Percentiles rank a stretch among this genome's conserved stretches.
phyloP scores from a whole-genome alignment of 495 filamentous ascomycete species.

The Saxispiralis lemnorum region DNA sequence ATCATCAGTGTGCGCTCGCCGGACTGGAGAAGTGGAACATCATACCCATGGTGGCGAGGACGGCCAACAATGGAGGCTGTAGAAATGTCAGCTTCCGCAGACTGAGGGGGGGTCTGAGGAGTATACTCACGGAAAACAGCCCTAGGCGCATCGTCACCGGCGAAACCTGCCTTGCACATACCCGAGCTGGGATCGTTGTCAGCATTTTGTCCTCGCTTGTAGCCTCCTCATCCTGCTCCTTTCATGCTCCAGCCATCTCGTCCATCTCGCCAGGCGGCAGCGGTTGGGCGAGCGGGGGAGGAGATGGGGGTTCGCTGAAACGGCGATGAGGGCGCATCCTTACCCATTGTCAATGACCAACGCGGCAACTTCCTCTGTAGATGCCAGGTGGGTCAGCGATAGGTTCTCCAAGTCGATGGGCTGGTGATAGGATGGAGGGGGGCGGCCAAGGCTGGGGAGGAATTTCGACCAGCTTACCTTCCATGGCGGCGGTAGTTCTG shows the following conservation, averaged over 20 bases:
- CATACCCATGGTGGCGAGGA: conserved; percentile 98
- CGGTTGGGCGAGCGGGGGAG: neutral
- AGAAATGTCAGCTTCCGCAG: conserved; percentile 15
- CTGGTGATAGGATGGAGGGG: conserved; percentile 15
- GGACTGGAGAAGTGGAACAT: conserved; percentile 22
- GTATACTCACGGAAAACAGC: conserved; percentile 98
- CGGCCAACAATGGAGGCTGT: conserved; percentile 96
- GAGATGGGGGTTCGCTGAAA: neutral
- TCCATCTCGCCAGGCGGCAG: neutral
- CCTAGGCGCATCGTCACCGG: conserved; percentile 98
- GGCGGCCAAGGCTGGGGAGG: conserved; percentile 12
- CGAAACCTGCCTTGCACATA: conserved; percentile 99
- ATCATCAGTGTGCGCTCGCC: conserved; percentile 22
- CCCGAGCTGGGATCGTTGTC: conserved; percentile 56
- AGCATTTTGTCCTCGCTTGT: conserved; percentile 2
- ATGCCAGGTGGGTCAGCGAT: conserved; percentile 36
- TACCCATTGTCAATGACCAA: conserved; percentile 99
- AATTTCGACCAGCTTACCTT: conserved; percentile 43
- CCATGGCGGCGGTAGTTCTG: conserved; percentile 43
- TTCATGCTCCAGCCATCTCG: neutral
- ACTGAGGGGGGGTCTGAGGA: neutral
- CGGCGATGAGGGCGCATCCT: conserved; percentile 23
- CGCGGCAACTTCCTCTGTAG: conserved; percentile 96
- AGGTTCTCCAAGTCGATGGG: conserved; percentile 1
- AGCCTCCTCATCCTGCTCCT: neutral